A percentile compares a stretch with the other conserved stretches of the same genome.
Evolutionary conservation across 108 stramenopile species (phyloP).

Genomic region (Seminavis robusta): DNA sequence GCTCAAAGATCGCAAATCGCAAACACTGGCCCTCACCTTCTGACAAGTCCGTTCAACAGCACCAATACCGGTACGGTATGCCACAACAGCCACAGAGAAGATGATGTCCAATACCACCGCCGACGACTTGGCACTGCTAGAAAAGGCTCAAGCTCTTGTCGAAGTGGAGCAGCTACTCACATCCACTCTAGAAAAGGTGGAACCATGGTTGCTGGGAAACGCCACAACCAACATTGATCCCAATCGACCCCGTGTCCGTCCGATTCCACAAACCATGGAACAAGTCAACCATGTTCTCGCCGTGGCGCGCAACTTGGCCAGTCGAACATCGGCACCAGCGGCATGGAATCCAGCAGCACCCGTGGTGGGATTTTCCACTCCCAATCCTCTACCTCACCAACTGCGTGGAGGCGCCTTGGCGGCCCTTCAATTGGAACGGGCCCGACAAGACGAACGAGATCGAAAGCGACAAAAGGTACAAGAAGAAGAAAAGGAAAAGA

Average conservation of each 20-base stretch:
- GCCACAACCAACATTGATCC: slow-evolving; percentile 1
- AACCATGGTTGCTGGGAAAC: slow-evolving; percentile 38
- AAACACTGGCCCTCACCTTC: too few species aligned
- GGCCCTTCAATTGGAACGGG: slow-evolving; percentile 68
- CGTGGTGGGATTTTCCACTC: slow-evolving; percentile 77
- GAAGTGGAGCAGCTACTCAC: slow-evolving; percentile 72
- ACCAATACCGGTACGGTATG: too few species aligned
- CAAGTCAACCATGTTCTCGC: slow-evolving; percentile 64
- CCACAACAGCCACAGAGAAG: too few species aligned
- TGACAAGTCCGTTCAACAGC: too few species aligned
- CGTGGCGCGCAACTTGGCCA: slow-evolving; percentile 59
- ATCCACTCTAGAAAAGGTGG: slow-evolving; percentile 50
- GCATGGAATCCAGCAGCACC: slow-evolving; percentile 82
- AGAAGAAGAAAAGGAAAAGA: slow-evolving; percentile 27
- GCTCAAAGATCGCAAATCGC: too few species aligned
- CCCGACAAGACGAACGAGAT: slow-evolving; percentile 35
- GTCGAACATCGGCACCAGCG: slow-evolving; percentile 75
- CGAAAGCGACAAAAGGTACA: slow-evolving; percentile 41
- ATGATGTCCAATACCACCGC: too few species aligned
- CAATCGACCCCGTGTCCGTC: slow-evolving; percentile 33
- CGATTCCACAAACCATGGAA: slow-evolving; percentile 57
- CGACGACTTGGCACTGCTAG: too few species aligned
- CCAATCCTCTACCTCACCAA: slow-evolving; percentile 84
- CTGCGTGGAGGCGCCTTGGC: slow-evolving; percentile 76
- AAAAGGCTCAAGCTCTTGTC: too few species aligned